Evolutionary conservation across 2,329 filamentous ascomycete species (phyloP).

Genomic region (Pseudopithomyces maydicus): DNA sequence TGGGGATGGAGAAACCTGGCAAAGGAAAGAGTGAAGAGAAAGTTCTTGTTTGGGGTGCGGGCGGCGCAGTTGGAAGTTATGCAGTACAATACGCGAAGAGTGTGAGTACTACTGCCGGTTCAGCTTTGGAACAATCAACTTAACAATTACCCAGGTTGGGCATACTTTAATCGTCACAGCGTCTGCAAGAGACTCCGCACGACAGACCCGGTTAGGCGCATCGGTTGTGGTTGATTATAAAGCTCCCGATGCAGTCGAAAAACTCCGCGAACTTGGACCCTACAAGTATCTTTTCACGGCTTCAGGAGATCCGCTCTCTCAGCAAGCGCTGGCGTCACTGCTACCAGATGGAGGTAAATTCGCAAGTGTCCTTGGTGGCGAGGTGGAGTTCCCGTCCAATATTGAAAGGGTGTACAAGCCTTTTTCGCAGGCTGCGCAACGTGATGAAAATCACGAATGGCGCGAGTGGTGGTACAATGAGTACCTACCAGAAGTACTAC

Average conservation of each 20-base stretch:
- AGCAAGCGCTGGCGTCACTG: slow-evolving; percentile 29
- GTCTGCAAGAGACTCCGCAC: slow-evolving; percentile 26
- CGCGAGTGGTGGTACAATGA: slow-evolving; percentile 31
- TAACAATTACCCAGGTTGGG: slow-evolving; percentile 29
- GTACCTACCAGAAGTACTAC: slow-evolving; percentile 31
- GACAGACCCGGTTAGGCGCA: slow-evolving; percentile 29
- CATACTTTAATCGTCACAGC: slow-evolving; percentile 32
- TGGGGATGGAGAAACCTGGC: slow-evolving; percentile 28
- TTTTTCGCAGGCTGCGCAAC: slow-evolving; percentile 33
- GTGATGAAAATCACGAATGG: slow-evolving; percentile 24
- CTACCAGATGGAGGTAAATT: slow-evolving; percentile 27
- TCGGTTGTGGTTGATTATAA: slow-evolving; percentile 32
- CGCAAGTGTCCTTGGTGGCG: slow-evolving; percentile 26
- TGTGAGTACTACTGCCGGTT: slow-evolving; percentile 14
- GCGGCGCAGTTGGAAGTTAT: slow-evolving; percentile 33
- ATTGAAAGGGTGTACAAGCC: slow-evolving; percentile 27
- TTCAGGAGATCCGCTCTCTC: slow-evolving; percentile 30
- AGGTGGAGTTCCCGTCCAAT: slow-evolving; percentile 27
- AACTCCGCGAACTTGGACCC: slow-evolving; percentile 25
- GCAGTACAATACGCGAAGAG: slow-evolving; percentile 31
- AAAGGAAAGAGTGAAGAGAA: slow-evolving; percentile 26
- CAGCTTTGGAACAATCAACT: not conserved
- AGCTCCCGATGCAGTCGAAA: slow-evolving; percentile 25
- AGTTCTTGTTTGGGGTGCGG: slow-evolving; percentile 34
- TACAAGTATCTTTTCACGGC: slow-evolving; percentile 34